Conservation (phyloP, 2,329 filamentous ascomycete species). For the Colletotrichum eremochloae region DNA sequence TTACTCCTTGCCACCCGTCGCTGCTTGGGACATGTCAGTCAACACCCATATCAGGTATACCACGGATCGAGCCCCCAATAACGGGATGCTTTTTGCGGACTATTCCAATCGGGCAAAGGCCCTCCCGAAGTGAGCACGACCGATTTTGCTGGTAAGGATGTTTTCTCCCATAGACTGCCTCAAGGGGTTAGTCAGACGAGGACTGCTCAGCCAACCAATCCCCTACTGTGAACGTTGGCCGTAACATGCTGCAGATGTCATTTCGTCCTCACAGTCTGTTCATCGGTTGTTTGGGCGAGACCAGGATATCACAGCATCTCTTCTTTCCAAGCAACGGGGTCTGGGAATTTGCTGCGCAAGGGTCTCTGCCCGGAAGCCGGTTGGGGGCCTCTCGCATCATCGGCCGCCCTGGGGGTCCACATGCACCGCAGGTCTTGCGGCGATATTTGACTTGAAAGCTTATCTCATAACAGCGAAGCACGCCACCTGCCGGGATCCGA, state of each 20-base stretch:
- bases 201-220: neutral
- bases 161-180: neutral
- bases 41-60: neutral
- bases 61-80: neutral
- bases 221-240: neutral
- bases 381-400: neutral
- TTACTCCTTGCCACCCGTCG: no score
- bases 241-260: neutral
- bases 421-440: neutral
- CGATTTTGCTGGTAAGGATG: neutral
- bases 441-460: neutral
- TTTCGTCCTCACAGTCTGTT: neutral
- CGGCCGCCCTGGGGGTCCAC: neutral
- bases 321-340: neutral
- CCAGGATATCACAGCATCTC: neutral
- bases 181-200: neutral
- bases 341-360: neutral
- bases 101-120: neutral
- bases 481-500: neutral
- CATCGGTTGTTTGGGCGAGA: neutral
- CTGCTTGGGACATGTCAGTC: neutral
- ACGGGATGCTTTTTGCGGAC: neutral
- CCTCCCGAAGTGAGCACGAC: neutral
- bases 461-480: rapidly evolving
- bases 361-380: neutral